Evolutionary conservation across 1,284 basidiomycete genomes (phyloP), one percentile per base, ranked within the genome.

Genomic region (Sporisorium sorghi): DNA sequence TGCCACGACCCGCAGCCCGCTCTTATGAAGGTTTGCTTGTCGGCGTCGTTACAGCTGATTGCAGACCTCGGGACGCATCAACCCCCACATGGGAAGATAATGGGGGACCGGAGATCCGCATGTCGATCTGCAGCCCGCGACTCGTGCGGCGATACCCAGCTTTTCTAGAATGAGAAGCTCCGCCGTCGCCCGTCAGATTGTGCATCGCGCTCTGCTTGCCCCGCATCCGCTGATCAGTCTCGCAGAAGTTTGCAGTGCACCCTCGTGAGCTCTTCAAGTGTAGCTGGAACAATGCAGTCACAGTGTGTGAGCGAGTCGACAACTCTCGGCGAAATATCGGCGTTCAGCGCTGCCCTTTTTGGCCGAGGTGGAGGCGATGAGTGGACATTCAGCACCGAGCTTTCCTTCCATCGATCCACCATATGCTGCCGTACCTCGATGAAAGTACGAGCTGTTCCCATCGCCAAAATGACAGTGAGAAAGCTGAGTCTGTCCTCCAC

Each of bases 401-500:
- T 40, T 11, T 15, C 15, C 23, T 3, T 49, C 23, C 35, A n/a
- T 26, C 35, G 6, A n/a, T 39, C 48, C 35, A 17, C 28, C 42
- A 24, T n/a, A 4, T 46, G 26, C 44, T 19, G 14, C 11, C 33
- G 33, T 12, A 30, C 19, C 47, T 21, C 51, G n/a, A 53, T 53
- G 51, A 28, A 32, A 23, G 40, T 28, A 21, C 26, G 26, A 5
- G 19, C 40, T 3, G 26, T 26, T 49, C 24, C 28, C n/a, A 23
- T 3, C 24, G 2, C 30, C 59, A 50, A 14, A 17, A 57, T 63
- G 60, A n/a, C 49, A 8, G 19, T 48, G 4, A 24, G 26, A 9
- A 63, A 56, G 40, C 48, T 67, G 10, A 60, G 32, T 7, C 49
- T 67, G 10, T 35, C 19, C 42, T 67, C 64, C 3, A 67, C 33